Evolutionary conservation across 2,329 filamentous ascomycete species (phyloP), one percentile per base, ranked within the genome.

Genomic region (Fusarium acutatum): DNA sequence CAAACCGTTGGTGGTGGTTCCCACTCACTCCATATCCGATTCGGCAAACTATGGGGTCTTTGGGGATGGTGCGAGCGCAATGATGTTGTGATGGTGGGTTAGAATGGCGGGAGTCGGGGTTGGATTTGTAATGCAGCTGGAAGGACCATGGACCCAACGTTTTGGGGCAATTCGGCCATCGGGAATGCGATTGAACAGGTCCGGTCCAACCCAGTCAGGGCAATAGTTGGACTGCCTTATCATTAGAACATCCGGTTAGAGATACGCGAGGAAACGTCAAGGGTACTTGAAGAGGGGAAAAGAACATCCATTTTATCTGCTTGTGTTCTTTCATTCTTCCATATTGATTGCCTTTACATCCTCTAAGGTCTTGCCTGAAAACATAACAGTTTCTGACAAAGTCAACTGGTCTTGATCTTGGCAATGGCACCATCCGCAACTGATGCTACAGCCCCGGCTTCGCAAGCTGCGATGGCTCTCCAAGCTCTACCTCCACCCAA

Each of bases 401-500:
- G 43, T 38, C 32, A 43, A 41, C 9, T 20, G 28, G 34, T 38
- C n/a, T 40, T 43, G 30, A 38, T 38, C 40, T 41, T 44, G 38
- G 41, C 43, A 32, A 77, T 77, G 75, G 58, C 74, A 61, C 60
- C 75, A 49, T 75, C 75, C 34, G 61, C 75, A 67, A 74, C 50
- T 58, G 71, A 68, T 44, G 43, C n/a, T 34, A 52, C 60, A 30
- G 46, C 66, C 17, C 43, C 57, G 38, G 53, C 61, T 14, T 57
- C 32, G 49, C 67, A 28, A 58, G 54, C 65, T 53, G 57, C 58
- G 34, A 62, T 68, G n/a, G 57, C 64, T 32, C 60, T 52, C 69
- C 57, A 69, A 53, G 52, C 61, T 44, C 58, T 74, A 41, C 71
- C 75, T 40, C 73, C 73, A 64, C 94, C 95, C 11, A 84, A 90